Percentiles rank a stretch among this genome's conserved stretches.
phyloP scores from a whole-genome alignment of 106 monocot species.

The Xerophyta viscosa region DNA sequence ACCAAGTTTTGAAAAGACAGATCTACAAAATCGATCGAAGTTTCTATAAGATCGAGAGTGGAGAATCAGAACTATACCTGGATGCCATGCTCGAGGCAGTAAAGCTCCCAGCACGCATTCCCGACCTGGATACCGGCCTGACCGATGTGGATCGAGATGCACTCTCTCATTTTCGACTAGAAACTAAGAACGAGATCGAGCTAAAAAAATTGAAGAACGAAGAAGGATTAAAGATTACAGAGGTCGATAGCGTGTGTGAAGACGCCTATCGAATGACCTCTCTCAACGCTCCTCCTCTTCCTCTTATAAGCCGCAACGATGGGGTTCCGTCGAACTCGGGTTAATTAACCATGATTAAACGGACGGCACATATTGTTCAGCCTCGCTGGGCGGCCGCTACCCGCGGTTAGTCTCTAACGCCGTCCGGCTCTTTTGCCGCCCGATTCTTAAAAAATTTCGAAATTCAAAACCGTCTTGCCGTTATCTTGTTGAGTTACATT shows the following conservation, averaged over 20 bases:
- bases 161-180: conserved; percentile 37
- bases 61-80: too few species aligned
- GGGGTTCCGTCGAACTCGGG: conserved; percentile 5
- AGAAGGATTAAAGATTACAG: not conserved
- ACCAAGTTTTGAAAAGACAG: not conserved
- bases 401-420: conserved; percentile 1
- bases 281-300: not conserved
- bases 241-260: not conserved
- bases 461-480: too few species aligned
- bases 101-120: conserved; percentile 51
- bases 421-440: conserved; percentile 10
- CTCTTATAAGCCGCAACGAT: not conserved
- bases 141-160: conserved; percentile 53
- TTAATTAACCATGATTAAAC: conserved; percentile 15
- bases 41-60: not conserved
- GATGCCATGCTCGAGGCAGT: conserved; percentile 49
- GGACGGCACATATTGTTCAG: not conserved
- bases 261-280: conserved; percentile 2
- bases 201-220: not conserved
- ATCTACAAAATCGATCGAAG: not conserved
- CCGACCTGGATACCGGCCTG: conserved; percentile 60
- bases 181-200: not conserved
- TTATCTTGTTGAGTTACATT: too few species aligned
- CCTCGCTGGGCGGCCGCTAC: not conserved
- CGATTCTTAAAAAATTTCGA: conserved; percentile 2